Evolutionary conservation across 768 basidiomycete genomes (phyloP).

Genomic region (Xerocomus potaroensis): DNA sequence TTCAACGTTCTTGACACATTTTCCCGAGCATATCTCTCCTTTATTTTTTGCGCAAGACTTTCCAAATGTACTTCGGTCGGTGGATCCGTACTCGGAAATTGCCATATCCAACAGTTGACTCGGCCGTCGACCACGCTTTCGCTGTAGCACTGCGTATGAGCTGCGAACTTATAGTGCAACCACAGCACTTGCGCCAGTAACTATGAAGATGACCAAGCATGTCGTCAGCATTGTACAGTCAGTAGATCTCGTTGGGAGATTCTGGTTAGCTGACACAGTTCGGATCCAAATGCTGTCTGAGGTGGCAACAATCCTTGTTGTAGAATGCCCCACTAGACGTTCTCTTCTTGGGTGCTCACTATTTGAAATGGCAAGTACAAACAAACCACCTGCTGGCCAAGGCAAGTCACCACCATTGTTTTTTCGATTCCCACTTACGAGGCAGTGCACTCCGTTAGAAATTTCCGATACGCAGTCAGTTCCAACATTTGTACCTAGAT

Average conservation of each 20-base stretch:
- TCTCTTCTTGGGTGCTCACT: constrained; percentile 1
- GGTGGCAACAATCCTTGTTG: constrained; percentile 1
- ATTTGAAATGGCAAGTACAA: constrained; percentile 11
- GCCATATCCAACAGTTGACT: neutral
- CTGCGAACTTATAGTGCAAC: neutral
- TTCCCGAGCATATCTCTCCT: neutral
- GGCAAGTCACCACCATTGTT: constrained; percentile 19
- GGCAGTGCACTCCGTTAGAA: neutral
- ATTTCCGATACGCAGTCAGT: constrained; percentile 7
- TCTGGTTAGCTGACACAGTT: neutral
- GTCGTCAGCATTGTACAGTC: neutral
- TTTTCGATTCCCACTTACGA: constrained; percentile 8
- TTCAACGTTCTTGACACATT: neutral
- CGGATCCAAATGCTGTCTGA: constrained; percentile 5
- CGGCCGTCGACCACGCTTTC: neutral
- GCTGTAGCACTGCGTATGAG: neutral
- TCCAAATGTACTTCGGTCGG: neutral
- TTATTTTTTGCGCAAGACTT: neutral
- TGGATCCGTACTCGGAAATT: neutral
- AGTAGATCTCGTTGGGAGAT: neutral
- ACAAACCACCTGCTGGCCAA: constrained; percentile 13
- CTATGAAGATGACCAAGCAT: neutral
- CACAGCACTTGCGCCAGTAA: neutral
- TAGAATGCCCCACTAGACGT: constrained; percentile 1
- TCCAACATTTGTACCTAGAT: neutral